Evolutionary conservation across 305 asterid species (phyloP).

Genomic region (Solanum hybrid): DNA sequence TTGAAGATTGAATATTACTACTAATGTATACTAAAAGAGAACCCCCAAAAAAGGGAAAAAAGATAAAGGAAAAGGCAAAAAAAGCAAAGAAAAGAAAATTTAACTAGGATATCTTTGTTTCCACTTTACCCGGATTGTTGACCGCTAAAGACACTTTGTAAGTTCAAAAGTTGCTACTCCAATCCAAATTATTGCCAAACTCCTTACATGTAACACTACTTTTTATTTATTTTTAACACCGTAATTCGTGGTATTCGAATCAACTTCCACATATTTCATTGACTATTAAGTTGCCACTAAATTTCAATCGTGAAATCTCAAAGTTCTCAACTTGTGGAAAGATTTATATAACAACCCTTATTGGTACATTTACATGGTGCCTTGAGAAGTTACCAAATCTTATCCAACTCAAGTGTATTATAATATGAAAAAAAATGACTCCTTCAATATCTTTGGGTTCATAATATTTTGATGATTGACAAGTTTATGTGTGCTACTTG

Average conservation of each 20-base stretch:
- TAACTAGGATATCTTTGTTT: not conserved
- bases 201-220: not conserved
- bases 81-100: not conserved
- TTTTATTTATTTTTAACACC: no score
- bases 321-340: not conserved
- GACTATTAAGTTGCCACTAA: no score
- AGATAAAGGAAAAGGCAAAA: not conserved
- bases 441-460: not conserved
- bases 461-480: not conserved
- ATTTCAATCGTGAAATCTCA: not conserved
- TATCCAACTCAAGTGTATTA: not conserved
- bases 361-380: not conserved
- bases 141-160: conserved; percentile 8
- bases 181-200: not conserved
- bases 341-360: not conserved
- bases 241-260: not conserved
- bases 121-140: conserved; percentile 11
- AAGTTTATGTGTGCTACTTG: not conserved
- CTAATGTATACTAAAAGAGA: not conserved
- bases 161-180: not conserved
- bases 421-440: not conserved
- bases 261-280: not conserved
- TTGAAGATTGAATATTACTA: not conserved
- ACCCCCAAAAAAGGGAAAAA: not conserved
- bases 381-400: not conserved